phyloP scores from a whole-genome alignment of 108 stramenopile genomes.

The Nitzschia palea region DNA sequence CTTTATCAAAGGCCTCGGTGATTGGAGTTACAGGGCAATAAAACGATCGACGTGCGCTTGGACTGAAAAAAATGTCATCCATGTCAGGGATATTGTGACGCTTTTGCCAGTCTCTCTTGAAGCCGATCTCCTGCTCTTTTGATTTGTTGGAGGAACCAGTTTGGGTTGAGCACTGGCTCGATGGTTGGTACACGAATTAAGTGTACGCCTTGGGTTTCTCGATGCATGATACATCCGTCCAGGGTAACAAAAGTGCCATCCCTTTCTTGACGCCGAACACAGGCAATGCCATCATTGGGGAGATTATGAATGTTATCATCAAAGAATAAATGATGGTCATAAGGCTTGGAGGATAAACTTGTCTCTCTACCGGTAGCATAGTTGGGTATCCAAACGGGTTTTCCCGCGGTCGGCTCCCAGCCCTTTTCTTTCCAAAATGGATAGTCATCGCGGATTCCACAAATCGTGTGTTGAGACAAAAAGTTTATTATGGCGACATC shows the following conservation, averaged over 20 bases:
- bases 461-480: conserved; percentile 42
- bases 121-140: conserved; percentile 37
- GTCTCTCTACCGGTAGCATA: not conserved
- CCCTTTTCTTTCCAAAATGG: conserved; percentile 60
- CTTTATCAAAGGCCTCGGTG: too few species aligned
- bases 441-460: conserved; percentile 86
- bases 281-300: conserved; percentile 67
- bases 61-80: too few species aligned
- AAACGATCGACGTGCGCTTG: too few species aligned
- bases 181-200: conserved; percentile 82
- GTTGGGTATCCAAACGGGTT: conserved; percentile 79
- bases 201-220: conserved; percentile 64
- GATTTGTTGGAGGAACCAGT: conserved; percentile 77
- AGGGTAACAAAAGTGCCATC: conserved; percentile 47
- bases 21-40: too few species aligned
- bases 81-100: not conserved
- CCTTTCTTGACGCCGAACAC: conserved; percentile 54
- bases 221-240: conserved; percentile 39
- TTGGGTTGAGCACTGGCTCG: conserved; percentile 62
- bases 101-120: not conserved
- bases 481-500: conserved; percentile 65
- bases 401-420: conserved; percentile 72
- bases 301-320: conserved; percentile 90
- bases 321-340: conserved; percentile 79
- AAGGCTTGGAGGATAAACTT: not conserved